These are phyloP conservation scores for Rhodotorula sp. DNA, from an alignment of 1,284 basidiomycete species.

Conservation along the genomic window DNA sequence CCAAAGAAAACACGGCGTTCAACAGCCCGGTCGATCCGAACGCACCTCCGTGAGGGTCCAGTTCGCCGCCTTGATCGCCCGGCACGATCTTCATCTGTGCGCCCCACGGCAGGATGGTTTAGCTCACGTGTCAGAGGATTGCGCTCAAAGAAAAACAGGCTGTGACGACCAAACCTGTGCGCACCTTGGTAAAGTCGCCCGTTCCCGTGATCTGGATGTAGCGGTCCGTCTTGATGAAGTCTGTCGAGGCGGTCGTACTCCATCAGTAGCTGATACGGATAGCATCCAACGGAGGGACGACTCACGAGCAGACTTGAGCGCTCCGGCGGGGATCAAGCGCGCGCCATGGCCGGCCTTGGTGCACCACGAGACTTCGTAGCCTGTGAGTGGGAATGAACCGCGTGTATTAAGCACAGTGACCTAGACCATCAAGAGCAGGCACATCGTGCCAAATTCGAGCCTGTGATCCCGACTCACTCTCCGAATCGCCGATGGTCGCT, in stretches of 20 bases:
- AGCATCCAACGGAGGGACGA: constrained; percentile 48
- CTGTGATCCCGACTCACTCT: constrained; percentile 50
- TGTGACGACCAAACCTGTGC: not conserved
- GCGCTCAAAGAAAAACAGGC: too few relatives aligned
- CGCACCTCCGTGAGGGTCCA: constrained; percentile 38
- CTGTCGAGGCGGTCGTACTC: not conserved
- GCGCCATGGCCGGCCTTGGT: constrained; percentile 59
- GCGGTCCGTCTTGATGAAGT: constrained; percentile 35
- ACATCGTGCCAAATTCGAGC: too few relatives aligned
- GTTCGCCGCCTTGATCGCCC: constrained; percentile 53
- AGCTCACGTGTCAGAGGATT: too few relatives aligned
- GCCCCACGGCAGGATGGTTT: too few relatives aligned
- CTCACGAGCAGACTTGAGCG: constrained; percentile 54
- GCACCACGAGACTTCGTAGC: constrained; percentile 68
- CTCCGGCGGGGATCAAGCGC: constrained; percentile 55
- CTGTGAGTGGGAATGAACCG: not conserved
- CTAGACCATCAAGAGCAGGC: too few relatives aligned
- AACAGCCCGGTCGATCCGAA: not conserved
- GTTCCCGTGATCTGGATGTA: constrained; percentile 55
- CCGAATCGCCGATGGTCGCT: constrained; percentile 62
- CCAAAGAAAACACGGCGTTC: too few relatives aligned
- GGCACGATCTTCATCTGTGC: constrained; percentile 47
- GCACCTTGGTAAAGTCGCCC: constrained; percentile 52
- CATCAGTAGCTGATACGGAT: too few relatives aligned
- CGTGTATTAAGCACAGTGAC: not conserved